These are phyloP conservation scores for Piromyces sp. DNA, from an alignment of 192 early-diverging fungal species.

Conservation along the genomic window DNA sequence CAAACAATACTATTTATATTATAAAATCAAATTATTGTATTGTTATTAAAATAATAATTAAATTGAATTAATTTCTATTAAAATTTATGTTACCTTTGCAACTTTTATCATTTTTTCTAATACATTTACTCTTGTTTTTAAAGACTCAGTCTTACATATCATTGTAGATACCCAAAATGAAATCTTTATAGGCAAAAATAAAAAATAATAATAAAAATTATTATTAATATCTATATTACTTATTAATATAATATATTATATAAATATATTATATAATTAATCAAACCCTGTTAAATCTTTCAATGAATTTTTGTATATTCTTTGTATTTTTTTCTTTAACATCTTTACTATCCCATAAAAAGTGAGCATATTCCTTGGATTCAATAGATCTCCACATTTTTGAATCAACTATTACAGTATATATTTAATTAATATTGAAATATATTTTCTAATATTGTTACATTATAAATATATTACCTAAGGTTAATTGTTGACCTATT, in stretches of 20 bases:
- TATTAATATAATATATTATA: no score
- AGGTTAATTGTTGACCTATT: constrained; percentile 16
- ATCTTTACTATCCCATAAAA: constrained; percentile 7
- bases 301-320: constrained; percentile 11
- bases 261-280: constrained; percentile 12
- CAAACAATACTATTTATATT: constrained; percentile 2
- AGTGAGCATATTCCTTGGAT: constrained; percentile 11
- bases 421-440: no score
- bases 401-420: constrained; percentile 3
- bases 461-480: constrained; percentile 1
- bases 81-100: not conserved
- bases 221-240: constrained; percentile 13
- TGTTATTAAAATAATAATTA: not conserved
- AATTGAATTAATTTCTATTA: no score
- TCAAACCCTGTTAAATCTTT: constrained; percentile 15
- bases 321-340: constrained; percentile 3
- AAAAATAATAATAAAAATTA: not conserved
- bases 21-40: not conserved
- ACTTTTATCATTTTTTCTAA: not conserved
- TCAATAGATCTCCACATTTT: constrained; percentile 11
- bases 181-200: not conserved
- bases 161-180: not conserved
- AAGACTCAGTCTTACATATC: not conserved
- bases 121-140: not conserved
- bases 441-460: no score